Evolutionary conservation across 139 green algal genomes (phyloP), one percentile per base, ranked within the genome.

Genomic region (Diplosphaera chodatii): DNA sequence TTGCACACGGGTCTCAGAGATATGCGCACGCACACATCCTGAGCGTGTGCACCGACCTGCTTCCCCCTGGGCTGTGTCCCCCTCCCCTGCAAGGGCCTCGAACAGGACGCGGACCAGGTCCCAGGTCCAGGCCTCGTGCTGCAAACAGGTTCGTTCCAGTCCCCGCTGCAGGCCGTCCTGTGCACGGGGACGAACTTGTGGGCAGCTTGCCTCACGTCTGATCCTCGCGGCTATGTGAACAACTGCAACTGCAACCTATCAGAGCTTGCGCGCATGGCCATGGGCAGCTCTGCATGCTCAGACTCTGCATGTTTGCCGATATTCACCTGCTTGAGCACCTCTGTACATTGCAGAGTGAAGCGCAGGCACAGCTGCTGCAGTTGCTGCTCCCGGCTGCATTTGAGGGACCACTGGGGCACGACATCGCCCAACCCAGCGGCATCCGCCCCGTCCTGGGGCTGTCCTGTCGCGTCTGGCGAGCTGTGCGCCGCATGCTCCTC

Each of bases 31-130:
- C n/a, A n/a, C n/a, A n/a, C 37, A 48, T 48, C 8, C 37, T 48
- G 37, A n/a, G n/a, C 8, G 8, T 48, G 37, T 10, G 8, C 37
- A 6, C 37, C 10, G 37, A 48, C 37, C 37, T 48, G 10, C 6
- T 48, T 48, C 10, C 16, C 25, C 13, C 48, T 3, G 13, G 25
- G 48, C 13, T 18, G 55, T 28, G 32, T 63, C 37, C 55, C 68
- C 55, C 1, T 68, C 32, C 55, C 66, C 55, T 37, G 56, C 30
- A 32, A 68, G 69, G 3, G 55, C 30, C 56, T 74, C 55, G 62
- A 90, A 90, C 22, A 90, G 78, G 48, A 85, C 81, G 48, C 89
- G 65, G 20, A 94, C 3, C 40, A 96, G 78, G 69, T 85, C 74
- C 90, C 90, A 96, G 32, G 84, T 80, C 41, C 86, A 78, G 1